Evolutionary conservation across 805 yeast species (phyloP), one percentile per base, ranked within the genome.

Genomic region (Yarrowia keelungensis): DNA sequence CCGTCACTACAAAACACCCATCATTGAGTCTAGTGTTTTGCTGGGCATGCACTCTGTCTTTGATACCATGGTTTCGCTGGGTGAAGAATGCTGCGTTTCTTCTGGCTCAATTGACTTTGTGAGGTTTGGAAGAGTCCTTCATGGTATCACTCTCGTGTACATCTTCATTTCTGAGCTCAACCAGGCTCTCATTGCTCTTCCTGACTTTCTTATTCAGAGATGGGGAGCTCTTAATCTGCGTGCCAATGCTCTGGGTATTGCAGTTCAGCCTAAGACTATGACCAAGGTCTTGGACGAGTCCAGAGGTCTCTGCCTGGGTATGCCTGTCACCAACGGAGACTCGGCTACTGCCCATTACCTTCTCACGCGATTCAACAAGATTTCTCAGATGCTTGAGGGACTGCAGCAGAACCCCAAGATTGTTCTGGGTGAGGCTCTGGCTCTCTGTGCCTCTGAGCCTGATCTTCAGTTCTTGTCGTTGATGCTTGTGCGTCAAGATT

Each of bases 51-150:
- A 12, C n/a, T 35, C 50, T 1, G 50, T 59, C 15, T 35, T 59
- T 5, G 65, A 59, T 7, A 7, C 65, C 12, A 59, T 59, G 65
- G 46, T 59, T 9, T 2, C 51, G 2, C 65, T 59, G 5, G 65
- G 65, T 5, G 65, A 59, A 9, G 65, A 59, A n/a, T 59, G 65
- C 35, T 59, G 65, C 9, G 51, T 59, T 3, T n/a, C 51, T 1
- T 43, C 65, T 3, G 65, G 65, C 42, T 59, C 65, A 8, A 47
- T 59, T 12, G 65, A 59, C 51, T 59, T 59, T 59, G 65, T 59
- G n/a, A 51, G 65, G 12, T 59, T 45, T 10, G 65, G 65, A 35
- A 59, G 65, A 43, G 65, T 59, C 42, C 22, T 59, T n/a, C 65
- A 59, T 5, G 51, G 51, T 3, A 59, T 59, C n/a, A 59, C 51